Conservation (phyloP, 352 stramenopile genomes). For the Plasmopara halstedii region DNA sequence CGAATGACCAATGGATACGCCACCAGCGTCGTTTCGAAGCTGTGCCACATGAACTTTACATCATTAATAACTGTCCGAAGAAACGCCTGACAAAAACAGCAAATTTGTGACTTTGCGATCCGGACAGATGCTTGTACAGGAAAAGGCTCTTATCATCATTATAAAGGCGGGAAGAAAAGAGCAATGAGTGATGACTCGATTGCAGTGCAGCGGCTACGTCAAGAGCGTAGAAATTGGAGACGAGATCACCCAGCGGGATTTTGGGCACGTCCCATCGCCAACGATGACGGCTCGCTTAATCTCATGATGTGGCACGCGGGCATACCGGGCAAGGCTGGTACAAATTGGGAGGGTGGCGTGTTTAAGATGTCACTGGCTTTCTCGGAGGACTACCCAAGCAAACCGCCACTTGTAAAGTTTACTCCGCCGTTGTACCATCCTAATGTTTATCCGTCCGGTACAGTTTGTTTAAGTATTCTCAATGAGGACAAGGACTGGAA, state of each 20-base stretch:
- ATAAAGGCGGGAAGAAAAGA: not conserved
- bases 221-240: slow-evolving; percentile 93
- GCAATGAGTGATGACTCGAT: slow-evolving; percentile 85
- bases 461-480: slow-evolving; percentile 97
- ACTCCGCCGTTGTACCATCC: slow-evolving; percentile 96
- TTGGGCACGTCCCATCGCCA: slow-evolving; percentile 90
- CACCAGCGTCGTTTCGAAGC: slow-evolving; percentile 14
- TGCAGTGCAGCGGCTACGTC: slow-evolving; percentile 80
- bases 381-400: slow-evolving; percentile 96
- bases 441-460: slow-evolving; percentile 95
- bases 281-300: slow-evolving; percentile 93
- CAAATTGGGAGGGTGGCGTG: slow-evolving; percentile 95
- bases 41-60: not conserved
- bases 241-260: slow-evolving; percentile 95
- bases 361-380: slow-evolving; percentile 97
- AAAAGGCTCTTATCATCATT: too few species aligned
- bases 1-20: slow-evolving; percentile 7
- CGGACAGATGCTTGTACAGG: slow-evolving; percentile 12
- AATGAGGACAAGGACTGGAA: slow-evolving; percentile 99
- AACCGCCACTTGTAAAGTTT: slow-evolving; percentile 98
- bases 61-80: not conserved
- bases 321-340: slow-evolving; percentile 93
- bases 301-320: slow-evolving; percentile 96
- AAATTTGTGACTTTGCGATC: not conserved
- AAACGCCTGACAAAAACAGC: not conserved